Conservation (phyloP, 331 rosid species). For the Spiraea crenata region DNA sequence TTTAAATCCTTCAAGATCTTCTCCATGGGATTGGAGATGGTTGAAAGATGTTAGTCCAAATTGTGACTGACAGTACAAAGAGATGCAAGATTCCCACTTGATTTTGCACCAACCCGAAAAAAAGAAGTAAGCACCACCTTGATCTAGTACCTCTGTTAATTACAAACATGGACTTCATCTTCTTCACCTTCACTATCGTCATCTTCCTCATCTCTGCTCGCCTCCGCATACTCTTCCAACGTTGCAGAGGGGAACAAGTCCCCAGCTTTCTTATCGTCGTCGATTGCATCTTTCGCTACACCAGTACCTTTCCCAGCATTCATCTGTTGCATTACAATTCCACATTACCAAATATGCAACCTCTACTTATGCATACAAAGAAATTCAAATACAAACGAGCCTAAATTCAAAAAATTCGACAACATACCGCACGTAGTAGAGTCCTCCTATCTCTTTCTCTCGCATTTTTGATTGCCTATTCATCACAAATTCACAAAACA, state of each 20-base stretch:
- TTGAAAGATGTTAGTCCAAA: not conserved
- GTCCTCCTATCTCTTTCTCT: conserved; percentile 84
- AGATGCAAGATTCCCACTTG: not conserved
- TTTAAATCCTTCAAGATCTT: not conserved
- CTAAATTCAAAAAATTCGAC: not conserved
- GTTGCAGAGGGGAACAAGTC: conserved; percentile 58
- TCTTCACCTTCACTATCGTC: conserved; percentile 22
- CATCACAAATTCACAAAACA: not conserved
- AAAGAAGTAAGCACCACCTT: no score
- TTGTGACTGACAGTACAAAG: not conserved
- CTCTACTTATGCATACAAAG: not conserved
- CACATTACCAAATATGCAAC: not conserved
- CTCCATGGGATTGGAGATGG: not conserved
- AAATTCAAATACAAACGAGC: not conserved
- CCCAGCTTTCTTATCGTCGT: conserved; percentile 52
- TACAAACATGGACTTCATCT: conserved; percentile 17
- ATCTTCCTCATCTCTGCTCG: conserved; percentile 25
- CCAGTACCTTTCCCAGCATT: conserved; percentile 52
- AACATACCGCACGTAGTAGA: conserved; percentile 77
- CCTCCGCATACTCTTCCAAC: conserved; percentile 59
- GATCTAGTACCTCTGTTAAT: conserved; percentile 4
- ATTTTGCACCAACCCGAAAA: no score
- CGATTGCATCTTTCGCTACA: conserved; percentile 28
- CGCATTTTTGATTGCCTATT: conserved; percentile 75
- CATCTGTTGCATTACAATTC: conserved; percentile 49